These are phyloP conservation scores for Diaporthe longicolla DNA, from an alignment of 2,329 filamentous ascomycete species.

Conservation along the genomic window DNA sequence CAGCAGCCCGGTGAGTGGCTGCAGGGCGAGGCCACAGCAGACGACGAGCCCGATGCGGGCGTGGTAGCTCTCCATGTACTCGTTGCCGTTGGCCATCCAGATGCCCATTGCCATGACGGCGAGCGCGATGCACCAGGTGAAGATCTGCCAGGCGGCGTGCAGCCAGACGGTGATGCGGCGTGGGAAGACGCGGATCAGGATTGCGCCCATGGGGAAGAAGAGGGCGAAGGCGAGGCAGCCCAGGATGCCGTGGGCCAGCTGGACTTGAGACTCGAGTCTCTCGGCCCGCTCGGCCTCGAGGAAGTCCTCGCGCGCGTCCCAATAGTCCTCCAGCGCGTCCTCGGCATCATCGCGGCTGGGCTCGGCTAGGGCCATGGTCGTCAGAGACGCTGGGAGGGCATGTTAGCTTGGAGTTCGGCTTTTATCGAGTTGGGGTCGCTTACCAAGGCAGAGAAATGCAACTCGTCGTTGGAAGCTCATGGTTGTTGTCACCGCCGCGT, in stretches of 20 bases:
- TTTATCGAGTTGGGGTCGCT: accelerated
- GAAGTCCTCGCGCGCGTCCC: slow-evolving; percentile 23
- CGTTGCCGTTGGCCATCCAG: slow-evolving; percentile 48
- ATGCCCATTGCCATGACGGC: slow-evolving; percentile 59
- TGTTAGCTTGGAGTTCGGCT: neutral
- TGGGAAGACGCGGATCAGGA: slow-evolving; percentile 47
- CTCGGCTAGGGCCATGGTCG: neutral
- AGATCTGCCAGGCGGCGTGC: slow-evolving; percentile 58
- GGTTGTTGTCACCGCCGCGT: neutral
- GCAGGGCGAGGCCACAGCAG: slow-evolving; percentile 7
- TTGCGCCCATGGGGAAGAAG: slow-evolving; percentile 44
- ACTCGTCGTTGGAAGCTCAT: slow-evolving; percentile 11
- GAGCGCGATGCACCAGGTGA: slow-evolving; percentile 55
- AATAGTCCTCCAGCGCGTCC: neutral
- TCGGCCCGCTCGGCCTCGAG: neutral
- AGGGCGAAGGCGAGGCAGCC: slow-evolving; percentile 44
- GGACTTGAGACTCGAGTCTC: neutral
- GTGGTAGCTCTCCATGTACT: slow-evolving; percentile 29
- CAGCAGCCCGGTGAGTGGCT: slow-evolving; percentile 32
- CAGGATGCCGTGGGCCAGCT: slow-evolving; percentile 42
- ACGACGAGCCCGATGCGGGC: slow-evolving; percentile 27
- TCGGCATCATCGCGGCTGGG: neutral
- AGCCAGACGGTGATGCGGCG: slow-evolving; percentile 54
- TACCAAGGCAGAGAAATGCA: neutral
- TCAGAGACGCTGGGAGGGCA: neutral